Evolutionary conservation across 164 flowering plant genomes (phyloP), one percentile per base, ranked within the genome.

Genomic region (Piper betle): DNA sequence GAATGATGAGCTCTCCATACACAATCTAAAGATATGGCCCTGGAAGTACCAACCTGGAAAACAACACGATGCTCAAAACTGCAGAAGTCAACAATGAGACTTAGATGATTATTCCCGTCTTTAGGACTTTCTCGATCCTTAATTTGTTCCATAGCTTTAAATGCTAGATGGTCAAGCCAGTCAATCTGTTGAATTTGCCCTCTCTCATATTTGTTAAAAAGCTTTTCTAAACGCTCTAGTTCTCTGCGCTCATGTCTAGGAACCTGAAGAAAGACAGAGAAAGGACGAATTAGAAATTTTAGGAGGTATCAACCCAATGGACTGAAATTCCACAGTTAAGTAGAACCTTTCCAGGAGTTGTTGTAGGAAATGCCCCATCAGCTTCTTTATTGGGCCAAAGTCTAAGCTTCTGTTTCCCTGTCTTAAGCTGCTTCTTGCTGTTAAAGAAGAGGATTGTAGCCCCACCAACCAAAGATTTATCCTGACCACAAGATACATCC

Each of bases 21-120:
- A 46, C 50, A 12, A 46, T 3, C 50, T 46, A 46, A 9, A 46
- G 50, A 46, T 2, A 12, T 12, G 10, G 50, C 3, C 50, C 46
- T 11, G 7, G 2, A 46, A 46, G 50, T 12, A 33, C 46, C 75
- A 90, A 67, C 99, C 99, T 88, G 99, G 65, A 88, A 88, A 68
- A 94, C 99, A 70, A 94, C 96, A 70, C 89, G 83, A 65, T 94
- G 99, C 68, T 94, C 99, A 58, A 94, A 88, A 66, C 97, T 81
- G 76, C 84, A 79, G 76, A 94, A 91, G 68, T 94, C 96, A 66
- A 94, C 83, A 64, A 94, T 74, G 48, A 94, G 72, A 62, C 80
- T 83, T 59, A 88, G 55, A 66, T 84, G 79, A 59, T 86, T 83
- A 68, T 76, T 82, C 60, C 96, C 95, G 74, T 60, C 84, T 70